phyloP scores from a whole-genome alignment of 129 eudicot species.

The Erigeron canadensis region DNA sequence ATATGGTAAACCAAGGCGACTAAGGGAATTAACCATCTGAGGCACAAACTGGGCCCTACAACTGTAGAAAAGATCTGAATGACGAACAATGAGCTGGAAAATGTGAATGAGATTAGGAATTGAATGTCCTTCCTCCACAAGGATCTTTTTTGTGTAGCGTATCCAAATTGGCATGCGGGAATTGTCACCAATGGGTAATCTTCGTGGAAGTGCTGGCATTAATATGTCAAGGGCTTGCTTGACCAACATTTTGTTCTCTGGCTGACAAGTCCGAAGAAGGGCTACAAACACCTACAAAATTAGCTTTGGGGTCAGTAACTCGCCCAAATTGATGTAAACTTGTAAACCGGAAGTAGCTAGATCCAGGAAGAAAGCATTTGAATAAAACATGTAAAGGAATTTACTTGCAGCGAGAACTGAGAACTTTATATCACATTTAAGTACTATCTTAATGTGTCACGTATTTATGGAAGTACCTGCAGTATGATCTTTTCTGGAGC shows the following conservation, averaged over 20 bases:
- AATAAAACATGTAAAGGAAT: background rate
- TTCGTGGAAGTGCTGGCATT: slow-evolving; percentile 91
- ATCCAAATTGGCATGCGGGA: slow-evolving; percentile 99
- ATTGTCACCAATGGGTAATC: slow-evolving; percentile 84
- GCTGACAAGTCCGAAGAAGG: slow-evolving; percentile 93
- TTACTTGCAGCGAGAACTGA: background rate
- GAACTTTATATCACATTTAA: background rate
- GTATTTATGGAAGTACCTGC: slow-evolving; percentile 51
- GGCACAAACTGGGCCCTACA: slow-evolving; percentile 99
- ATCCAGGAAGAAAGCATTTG: background rate
- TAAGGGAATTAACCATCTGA: slow-evolving; percentile 96
- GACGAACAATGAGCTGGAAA: slow-evolving; percentile 97
- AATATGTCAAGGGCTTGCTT: slow-evolving; percentile 98
- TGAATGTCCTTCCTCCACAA: slow-evolving; percentile 99
- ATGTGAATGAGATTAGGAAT: slow-evolving; percentile 95
- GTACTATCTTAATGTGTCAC: slow-evolving; percentile 8
- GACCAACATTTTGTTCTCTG: slow-evolving; percentile 98
- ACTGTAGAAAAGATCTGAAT: slow-evolving; percentile 96
- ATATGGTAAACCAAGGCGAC: slow-evolving; percentile 95
- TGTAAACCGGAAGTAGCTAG: background rate
- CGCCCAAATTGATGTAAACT: background rate
- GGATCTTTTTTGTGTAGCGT: slow-evolving; percentile 95
- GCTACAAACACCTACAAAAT: slow-evolving; percentile 89
- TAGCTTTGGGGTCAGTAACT: slow-evolving; percentile 17
- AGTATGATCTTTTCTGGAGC: slow-evolving; percentile 99